A percentile compares a stretch with the other conserved stretches of the same genome.
Evolutionary conservation across 208 protist genomes (phyloP).

Genomic region (Zelonia costaricensis): DNA sequence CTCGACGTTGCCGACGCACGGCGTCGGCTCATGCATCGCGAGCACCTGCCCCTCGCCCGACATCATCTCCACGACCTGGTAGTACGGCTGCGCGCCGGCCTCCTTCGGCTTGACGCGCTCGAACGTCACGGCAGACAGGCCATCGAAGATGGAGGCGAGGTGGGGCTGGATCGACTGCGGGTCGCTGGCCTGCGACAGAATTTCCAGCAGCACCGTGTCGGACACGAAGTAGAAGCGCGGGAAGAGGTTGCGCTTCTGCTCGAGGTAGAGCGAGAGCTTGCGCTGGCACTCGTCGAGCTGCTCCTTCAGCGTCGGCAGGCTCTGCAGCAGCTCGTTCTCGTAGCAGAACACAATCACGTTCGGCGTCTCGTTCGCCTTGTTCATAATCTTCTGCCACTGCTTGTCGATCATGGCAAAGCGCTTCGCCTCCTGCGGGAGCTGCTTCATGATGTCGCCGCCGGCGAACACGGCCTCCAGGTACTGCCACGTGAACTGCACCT

Average conservation of each 20-base stretch:
- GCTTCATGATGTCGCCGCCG: constrained; percentile 96
- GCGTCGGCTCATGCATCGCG: constrained; percentile 85
- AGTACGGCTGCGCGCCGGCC: constrained; percentile 86
- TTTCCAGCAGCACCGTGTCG: constrained; percentile 97
- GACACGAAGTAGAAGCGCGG: constrained; percentile 99
- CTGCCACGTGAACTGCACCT: constrained; percentile 96
- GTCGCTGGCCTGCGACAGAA: constrained; percentile 96
- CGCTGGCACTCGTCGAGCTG: constrained; percentile 98
- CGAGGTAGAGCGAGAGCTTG: constrained; percentile 97
- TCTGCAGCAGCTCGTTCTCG: constrained; percentile 95
- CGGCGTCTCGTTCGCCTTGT: constrained; percentile 93
- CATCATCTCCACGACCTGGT: constrained; percentile 92
- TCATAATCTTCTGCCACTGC: constrained; percentile 97
- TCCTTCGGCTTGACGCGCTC: constrained; percentile 92
- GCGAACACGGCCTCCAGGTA: constrained; percentile 98
- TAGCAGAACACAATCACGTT: constrained; percentile 97
- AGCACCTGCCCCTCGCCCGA: constrained; percentile 91
- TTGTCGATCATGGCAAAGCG: constrained; percentile 97
- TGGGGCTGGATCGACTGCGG: constrained; percentile 95
- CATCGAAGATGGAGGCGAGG: constrained; percentile 95
- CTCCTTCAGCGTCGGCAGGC: constrained; percentile 94
- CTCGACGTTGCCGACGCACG: constrained; percentile 94
- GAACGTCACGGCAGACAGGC: constrained; percentile 89
- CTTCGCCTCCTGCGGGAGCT: constrained; percentile 97
- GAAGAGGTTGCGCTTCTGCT: constrained; percentile 97